Evolutionary conservation across 108 stramenopile species (phyloP).

Genomic region (Nitzschia sp.): DNA sequence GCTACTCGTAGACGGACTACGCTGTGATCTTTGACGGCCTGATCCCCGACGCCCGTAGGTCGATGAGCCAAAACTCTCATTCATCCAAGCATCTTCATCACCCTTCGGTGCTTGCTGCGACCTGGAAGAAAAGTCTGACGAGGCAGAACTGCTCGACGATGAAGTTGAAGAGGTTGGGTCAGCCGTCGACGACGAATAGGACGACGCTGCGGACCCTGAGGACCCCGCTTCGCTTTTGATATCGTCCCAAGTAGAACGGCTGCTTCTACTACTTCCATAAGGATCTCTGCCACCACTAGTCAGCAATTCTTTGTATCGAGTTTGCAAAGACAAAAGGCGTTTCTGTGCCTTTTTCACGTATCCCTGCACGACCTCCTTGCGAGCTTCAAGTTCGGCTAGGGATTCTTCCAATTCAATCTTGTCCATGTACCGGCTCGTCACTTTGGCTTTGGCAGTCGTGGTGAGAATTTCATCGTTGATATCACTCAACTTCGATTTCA

Average conservation of each 20-base stretch:
- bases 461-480: slow-evolving; percentile 59
- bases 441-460: slow-evolving; percentile 54
- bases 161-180: slow-evolving; percentile 17
- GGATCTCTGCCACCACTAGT: slow-evolving; percentile 46
- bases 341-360: slow-evolving; percentile 69
- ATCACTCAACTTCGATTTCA: slow-evolving; percentile 51
- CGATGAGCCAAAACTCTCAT: slow-evolving; percentile 55
- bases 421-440: slow-evolving; percentile 51
- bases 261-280: slow-evolving; percentile 7
- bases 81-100: slow-evolving; percentile 42
- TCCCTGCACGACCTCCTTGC: slow-evolving; percentile 64
- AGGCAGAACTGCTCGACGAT: slow-evolving; percentile 1
- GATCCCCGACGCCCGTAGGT: slow-evolving; percentile 32
- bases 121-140: background rate
- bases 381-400: slow-evolving; percentile 67
- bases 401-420: slow-evolving; percentile 70
- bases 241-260: slow-evolving; percentile 7
- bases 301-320: slow-evolving; percentile 76
- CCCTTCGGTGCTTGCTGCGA: background rate
- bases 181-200: slow-evolving; percentile 34
- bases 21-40: slow-evolving; percentile 22
- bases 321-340: slow-evolving; percentile 70
- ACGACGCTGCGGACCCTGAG: background rate
- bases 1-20: background rate
- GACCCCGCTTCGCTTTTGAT: slow-evolving; percentile 2